Evolutionary conservation across 495 filamentous ascomycete genomes (phyloP).

Genomic region (Penicillium malachiteum): DNA sequence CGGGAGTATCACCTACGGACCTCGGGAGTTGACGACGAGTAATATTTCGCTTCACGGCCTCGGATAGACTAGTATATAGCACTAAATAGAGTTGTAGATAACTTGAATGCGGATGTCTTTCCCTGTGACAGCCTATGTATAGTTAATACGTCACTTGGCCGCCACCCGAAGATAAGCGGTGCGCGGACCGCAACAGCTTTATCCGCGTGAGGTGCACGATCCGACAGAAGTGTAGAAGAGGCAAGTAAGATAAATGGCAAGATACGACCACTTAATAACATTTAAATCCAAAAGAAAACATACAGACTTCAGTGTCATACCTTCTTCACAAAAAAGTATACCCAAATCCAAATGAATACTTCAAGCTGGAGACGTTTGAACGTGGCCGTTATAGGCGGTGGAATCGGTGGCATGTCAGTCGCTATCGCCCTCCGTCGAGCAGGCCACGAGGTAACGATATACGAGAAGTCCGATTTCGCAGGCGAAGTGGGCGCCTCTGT

Average conservation of each 20-base stretch:
- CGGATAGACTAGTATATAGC: too few species aligned
- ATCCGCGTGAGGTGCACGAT: conserved; percentile 7
- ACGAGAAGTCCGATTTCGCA: conserved; percentile 41
- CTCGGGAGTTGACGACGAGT: too few species aligned
- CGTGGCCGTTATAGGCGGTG: conserved; percentile 63
- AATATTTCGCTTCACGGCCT: too few species aligned
- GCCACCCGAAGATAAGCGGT: conserved; percentile 22
- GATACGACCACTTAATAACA: background rate
- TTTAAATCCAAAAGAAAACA: background rate
- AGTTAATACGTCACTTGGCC: background rate
- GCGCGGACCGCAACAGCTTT: conserved; percentile 6
- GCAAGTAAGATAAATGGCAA: conserved; percentile 13
- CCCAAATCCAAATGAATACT: background rate
- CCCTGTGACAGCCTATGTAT: too few species aligned
- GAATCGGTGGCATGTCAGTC: conserved; percentile 66
- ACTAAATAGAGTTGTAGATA: too few species aligned
- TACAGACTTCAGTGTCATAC: background rate
- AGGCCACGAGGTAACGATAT: conserved; percentile 59
- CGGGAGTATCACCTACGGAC: too few species aligned
- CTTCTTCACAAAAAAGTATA: conserved; percentile 1
- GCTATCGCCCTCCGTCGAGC: conserved; percentile 62
- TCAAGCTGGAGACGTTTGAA: conserved; percentile 38
- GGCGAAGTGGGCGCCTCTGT: conserved; percentile 47
- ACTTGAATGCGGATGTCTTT: too few species aligned
- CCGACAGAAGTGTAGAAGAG: conserved; percentile 1